Conservation (phyloP, 352 stramenopile genomes). For the Globisporangium barbulae region DNA sequence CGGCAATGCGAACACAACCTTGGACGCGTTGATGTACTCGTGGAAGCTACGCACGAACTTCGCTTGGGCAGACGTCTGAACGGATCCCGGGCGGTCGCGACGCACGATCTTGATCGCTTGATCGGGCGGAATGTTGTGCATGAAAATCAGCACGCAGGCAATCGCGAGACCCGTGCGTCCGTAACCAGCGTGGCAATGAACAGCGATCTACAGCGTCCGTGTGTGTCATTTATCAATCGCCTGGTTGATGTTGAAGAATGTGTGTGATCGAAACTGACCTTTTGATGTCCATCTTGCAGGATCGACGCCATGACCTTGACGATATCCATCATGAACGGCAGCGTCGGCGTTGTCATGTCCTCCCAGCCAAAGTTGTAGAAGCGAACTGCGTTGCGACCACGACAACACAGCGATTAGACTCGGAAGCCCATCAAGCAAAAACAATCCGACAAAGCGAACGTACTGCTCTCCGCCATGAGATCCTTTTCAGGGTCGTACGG, state of each 20-base stretch:
- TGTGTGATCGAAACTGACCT: slow-evolving; percentile 23
- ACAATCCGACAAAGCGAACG: neutral
- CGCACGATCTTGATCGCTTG: slow-evolving; percentile 72
- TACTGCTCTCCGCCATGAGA: slow-evolving; percentile 86
- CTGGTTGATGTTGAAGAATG: neutral
- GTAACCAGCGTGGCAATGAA: slow-evolving; percentile 90
- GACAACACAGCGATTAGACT: neutral
- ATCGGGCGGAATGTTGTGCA: slow-evolving; percentile 70
- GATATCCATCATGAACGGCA: slow-evolving; percentile 87
- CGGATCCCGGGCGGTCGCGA: slow-evolving; percentile 64
- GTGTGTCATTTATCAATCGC: neutral
- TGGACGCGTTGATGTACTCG: slow-evolving; percentile 64
- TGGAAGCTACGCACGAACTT: slow-evolving; percentile 79
- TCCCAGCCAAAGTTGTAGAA: slow-evolving; percentile 93
- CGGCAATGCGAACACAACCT: slow-evolving; percentile 72
- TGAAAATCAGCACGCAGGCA: slow-evolving; percentile 80
- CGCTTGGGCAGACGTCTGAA: slow-evolving; percentile 69
- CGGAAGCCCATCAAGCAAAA: neutral
- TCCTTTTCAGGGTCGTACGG: slow-evolving; percentile 87
- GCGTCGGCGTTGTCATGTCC: slow-evolving; percentile 88
- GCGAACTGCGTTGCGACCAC: slow-evolving; percentile 39
- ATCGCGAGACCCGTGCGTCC: slow-evolving; percentile 86
- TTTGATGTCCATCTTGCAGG: slow-evolving; percentile 58
- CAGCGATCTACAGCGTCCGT: slow-evolving; percentile 45
- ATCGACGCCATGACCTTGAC: slow-evolving; percentile 81